phyloP scores from a whole-genome alignment of 495 filamentous ascomycete species.

The Neurospora sp. region DNA sequence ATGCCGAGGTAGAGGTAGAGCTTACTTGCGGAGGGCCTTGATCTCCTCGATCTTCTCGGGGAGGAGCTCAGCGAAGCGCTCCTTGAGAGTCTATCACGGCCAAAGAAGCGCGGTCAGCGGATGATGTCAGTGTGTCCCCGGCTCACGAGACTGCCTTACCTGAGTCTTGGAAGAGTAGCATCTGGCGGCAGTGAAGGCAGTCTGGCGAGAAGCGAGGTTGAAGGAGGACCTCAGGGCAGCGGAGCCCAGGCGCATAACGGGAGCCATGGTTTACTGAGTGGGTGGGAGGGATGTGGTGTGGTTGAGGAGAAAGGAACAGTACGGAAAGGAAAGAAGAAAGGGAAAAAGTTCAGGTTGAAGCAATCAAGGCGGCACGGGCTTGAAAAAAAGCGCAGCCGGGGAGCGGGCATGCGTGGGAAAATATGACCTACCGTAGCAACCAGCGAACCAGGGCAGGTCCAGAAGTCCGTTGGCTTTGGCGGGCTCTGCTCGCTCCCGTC shows the following conservation, averaged over 20 bases:
- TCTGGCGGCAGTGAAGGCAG: conserved; percentile 70
- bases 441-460: not conserved
- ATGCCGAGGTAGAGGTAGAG: conserved; percentile 1
- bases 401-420: not conserved
- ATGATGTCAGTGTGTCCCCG: conserved; percentile 14
- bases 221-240: conserved; percentile 65
- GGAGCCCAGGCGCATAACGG: conserved; percentile 65
- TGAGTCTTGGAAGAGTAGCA: conserved; percentile 87
- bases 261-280: conserved; percentile 52
- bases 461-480: not conserved
- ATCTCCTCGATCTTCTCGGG: conserved; percentile 97
- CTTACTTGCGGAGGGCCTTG: conserved; percentile 92
- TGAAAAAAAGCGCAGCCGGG: conserved; percentile 16
- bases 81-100: conserved; percentile 73
- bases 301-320: conserved; percentile 21
- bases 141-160: conserved; percentile 40
- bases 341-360: conserved; percentile 15
- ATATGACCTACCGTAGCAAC: not conserved
- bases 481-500: not conserved
- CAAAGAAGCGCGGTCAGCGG: conserved; percentile 19
- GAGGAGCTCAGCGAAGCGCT: conserved; percentile 91
- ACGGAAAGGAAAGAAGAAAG: conserved; percentile 10
- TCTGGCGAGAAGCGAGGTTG: conserved; percentile 49
- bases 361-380: conserved; percentile 12
- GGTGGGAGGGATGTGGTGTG: conserved; percentile 3